Evolutionary conservation across 2,329 filamentous ascomycete genomes (phyloP).

Genomic region (Tympanopsis confertula): DNA sequence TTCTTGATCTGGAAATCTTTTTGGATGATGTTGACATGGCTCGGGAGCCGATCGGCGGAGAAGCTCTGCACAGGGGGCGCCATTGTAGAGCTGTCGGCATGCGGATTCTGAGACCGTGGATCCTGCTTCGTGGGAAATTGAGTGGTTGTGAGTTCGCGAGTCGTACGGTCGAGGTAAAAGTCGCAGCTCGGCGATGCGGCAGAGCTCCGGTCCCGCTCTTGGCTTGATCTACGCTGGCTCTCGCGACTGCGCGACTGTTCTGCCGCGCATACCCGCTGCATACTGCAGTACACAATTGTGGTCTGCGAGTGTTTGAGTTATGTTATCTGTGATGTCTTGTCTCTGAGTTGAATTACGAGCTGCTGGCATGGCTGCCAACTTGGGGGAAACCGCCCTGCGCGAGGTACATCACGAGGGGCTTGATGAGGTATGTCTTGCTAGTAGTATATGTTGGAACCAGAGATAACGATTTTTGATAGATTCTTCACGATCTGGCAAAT

Average conservation of each 20-base stretch:
- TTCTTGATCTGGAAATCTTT: not conserved
- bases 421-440: constrained; percentile 1
- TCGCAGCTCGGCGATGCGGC: not conserved
- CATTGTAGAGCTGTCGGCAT: not conserved
- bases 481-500: not conserved
- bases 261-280: no score
- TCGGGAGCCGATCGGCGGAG: not conserved
- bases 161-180: not conserved
- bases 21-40: not conserved
- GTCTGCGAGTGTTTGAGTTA: no score
- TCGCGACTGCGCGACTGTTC: no score
- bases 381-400: not conserved
- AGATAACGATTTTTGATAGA: no score
- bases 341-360: no score
- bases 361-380: not conserved
- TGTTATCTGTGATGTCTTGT: no score
- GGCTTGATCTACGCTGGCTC: no score
- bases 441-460: no score
- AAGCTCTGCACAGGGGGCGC: not conserved
- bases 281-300: no score
- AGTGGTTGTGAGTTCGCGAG: not conserved
- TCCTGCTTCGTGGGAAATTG: no score
- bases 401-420: not conserved
- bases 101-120: no score
- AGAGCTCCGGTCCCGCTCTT: no score